These are phyloP conservation scores for Pichia sp. DNA, from an alignment of 1,139 yeast species.

Conservation along the genomic window DNA sequence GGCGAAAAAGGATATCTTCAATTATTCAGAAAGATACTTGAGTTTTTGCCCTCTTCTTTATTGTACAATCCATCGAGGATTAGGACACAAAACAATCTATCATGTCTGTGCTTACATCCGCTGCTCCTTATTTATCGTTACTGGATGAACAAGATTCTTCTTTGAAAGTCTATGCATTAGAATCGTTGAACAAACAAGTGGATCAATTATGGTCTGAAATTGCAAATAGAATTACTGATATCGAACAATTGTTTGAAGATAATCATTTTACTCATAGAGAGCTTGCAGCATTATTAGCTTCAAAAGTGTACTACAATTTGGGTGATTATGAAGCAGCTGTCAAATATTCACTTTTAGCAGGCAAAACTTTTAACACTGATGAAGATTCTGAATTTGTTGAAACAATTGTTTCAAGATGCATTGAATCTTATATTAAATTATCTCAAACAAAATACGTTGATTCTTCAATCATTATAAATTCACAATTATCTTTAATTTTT, in stretches of 20 bases:
- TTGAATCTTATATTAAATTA: slow-evolving; percentile 67
- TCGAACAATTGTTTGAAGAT: slow-evolving; percentile 91
- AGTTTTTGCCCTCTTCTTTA: neutral
- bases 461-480: slow-evolving; percentile 42
- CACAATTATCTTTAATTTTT: slow-evolving; percentile 61
- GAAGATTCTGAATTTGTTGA: slow-evolving; percentile 83
- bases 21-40: no score
- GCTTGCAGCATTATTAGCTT: slow-evolving; percentile 86
- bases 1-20: no score
- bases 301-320: slow-evolving; percentile 90
- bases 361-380: slow-evolving; percentile 64
- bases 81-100: neutral
- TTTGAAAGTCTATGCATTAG: slow-evolving; percentile 79
- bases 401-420: slow-evolving; percentile 89
- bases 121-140: slow-evolving; percentile 87
- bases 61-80: no score
- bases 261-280: slow-evolving; percentile 59
- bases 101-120: slow-evolving; percentile 45
- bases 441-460: slow-evolving; percentile 52
- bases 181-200: slow-evolving; percentile 73
- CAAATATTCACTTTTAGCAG: slow-evolving; percentile 81
- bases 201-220: slow-evolving; percentile 97
- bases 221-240: slow-evolving; percentile 78
- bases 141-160: slow-evolving; percentile 73
- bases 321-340: slow-evolving; percentile 94